Conservation (phyloP, 2,329 filamentous ascomycete genomes). For the Rutstroemia sp. region DNA sequence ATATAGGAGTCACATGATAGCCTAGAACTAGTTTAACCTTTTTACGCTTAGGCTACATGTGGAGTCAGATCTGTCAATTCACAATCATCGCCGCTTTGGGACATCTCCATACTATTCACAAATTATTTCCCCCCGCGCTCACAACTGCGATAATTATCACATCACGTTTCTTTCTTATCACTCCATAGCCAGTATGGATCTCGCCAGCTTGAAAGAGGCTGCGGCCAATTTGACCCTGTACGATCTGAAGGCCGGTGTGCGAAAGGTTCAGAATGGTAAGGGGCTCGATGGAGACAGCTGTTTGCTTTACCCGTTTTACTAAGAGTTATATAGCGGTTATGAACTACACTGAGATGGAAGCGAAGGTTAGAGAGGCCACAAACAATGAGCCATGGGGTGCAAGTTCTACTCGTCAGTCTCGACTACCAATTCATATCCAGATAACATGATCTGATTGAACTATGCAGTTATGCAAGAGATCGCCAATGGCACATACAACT, state of each 20-base stretch:
- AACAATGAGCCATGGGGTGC: conserved; percentile 94
- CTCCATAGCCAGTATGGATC: conserved; percentile 46
- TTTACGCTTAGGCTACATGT: background rate
- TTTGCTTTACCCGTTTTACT: conserved; percentile 16
- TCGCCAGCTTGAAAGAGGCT: conserved; percentile 59
- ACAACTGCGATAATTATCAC: background rate
- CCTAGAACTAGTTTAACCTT: background rate
- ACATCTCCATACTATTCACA: conserved; percentile 9
- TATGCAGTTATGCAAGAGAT: conserved; percentile 78
- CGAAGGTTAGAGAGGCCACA: conserved; percentile 87
- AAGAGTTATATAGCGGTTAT: conserved; percentile 52
- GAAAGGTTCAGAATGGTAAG: conserved; percentile 72
- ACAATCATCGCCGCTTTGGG: background rate
- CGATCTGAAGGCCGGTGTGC: conserved; percentile 67
- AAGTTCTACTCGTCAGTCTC: conserved; percentile 11
- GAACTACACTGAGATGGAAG: conserved; percentile 73
- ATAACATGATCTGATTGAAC: background rate
- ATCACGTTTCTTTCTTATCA: background rate
- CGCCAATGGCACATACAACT: conserved; percentile 94
- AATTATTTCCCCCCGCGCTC: conserved; percentile 9
- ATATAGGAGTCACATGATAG: background rate
- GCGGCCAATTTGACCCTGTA: conserved; percentile 68
- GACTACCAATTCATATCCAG: background rate
- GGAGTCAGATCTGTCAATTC: background rate
- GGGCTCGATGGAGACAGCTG: conserved; percentile 19